Evolutionary conservation across 78 protist genomes (phyloP).

Genomic region (Dictyostelium discoideum): dicty_2.7 NC_007090.3:3397001-3397500

Average conservation of each 20-base stretch:
- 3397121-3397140: constrained; percentile 60
- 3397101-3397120: constrained; percentile 25
- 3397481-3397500: neutral
- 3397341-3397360: too few relatives aligned
- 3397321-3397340: too few relatives aligned
- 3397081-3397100: constrained; percentile 18
- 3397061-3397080: neutral
- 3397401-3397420: constrained; percentile 3
- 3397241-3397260: too few relatives aligned
- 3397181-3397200: constrained; percentile 22
- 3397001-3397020: neutral
- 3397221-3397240: neutral
- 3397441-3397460: constrained; percentile 3
- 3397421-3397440: neutral
- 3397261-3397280: too few relatives aligned
- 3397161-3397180: constrained; percentile 61
- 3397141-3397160: constrained; percentile 17
- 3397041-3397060: constrained; percentile 18
- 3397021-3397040: neutral
- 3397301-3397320: neutral
- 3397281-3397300: too few relatives aligned
- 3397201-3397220: neutral
- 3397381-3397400: neutral
- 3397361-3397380: neutral
- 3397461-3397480: constrained; percentile 1